These are phyloP conservation scores for Solanum corneliomulleri DNA, from an alignment of 257 asterid genomes.

Conservation along the genomic window DNA sequence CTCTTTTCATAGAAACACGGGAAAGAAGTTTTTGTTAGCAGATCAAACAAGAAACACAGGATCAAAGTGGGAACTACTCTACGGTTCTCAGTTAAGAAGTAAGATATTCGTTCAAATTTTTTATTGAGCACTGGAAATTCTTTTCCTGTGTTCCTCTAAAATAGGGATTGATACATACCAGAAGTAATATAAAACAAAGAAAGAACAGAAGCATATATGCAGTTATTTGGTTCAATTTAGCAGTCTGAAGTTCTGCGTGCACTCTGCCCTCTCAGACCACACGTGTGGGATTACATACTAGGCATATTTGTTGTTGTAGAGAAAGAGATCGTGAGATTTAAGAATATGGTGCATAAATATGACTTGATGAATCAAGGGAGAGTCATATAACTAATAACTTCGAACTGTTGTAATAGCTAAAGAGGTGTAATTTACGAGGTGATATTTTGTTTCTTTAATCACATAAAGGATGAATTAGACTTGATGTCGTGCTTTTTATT, in stretches of 20 bases:
- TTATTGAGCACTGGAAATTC: background rate
- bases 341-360: background rate
- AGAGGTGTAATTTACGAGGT: background rate
- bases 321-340: background rate
- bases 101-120: background rate
- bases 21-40: slow-evolving; percentile 44
- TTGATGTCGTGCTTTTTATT: background rate
- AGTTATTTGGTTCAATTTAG: background rate
- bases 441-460: background rate
- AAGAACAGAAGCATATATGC: background rate
- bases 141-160: background rate
- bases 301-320: background rate
- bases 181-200: background rate
- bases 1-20: slow-evolving; percentile 45
- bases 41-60: slow-evolving; percentile 42
- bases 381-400: background rate
- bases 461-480: background rate
- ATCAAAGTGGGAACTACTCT: slow-evolving; percentile 53
- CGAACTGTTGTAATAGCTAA: background rate
- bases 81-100: slow-evolving; percentile 70
- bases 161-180: background rate
- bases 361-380: background rate
- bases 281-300: background rate
- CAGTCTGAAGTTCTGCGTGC: background rate
- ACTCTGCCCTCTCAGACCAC: background rate